A percentile compares a stretch with the other conserved stretches of the same genome.
These are phyloP conservation scores for Aspergillus hortae DNA, from an alignment of 2,329 filamentous ascomycete genomes.

Conservation along the genomic window DNA sequence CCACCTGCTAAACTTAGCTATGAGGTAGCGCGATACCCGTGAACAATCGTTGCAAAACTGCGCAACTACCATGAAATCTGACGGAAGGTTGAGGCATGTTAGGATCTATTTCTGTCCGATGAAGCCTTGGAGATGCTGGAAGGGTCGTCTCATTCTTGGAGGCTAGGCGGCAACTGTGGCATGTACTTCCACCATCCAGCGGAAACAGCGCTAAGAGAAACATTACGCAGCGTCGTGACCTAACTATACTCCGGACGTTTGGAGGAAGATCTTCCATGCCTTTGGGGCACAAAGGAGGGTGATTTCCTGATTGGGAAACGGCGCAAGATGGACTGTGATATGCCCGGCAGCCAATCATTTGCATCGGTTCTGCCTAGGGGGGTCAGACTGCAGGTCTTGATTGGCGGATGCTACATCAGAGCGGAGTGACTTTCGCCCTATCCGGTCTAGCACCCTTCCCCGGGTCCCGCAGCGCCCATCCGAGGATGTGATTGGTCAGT, in stretches of 20 bases:
- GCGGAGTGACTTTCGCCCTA: constrained; percentile 2
- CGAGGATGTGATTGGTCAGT: neutral
- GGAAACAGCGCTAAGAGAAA: constrained; percentile 14
- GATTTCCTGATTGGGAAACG: constrained; percentile 2
- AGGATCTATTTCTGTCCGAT: neutral
- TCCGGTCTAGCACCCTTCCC: neutral
- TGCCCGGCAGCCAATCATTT: constrained; percentile 14
- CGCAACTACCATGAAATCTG: neutral
- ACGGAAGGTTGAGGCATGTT: neutral
- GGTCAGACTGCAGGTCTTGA: neutral
- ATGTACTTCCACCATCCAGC: constrained; percentile 2
- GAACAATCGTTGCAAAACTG: neutral
- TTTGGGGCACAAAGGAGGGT: constrained; percentile 1
- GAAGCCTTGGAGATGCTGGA: neutral
- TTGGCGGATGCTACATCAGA: constrained; percentile 6
- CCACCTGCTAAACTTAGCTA: constrained; percentile 1
- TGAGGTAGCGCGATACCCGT: neutral
- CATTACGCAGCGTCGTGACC: constrained; percentile 11
- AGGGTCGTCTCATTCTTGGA: neutral
- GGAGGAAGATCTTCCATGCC: too few species aligned
- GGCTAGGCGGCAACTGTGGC: neutral
- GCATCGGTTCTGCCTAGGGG: constrained; percentile 4
- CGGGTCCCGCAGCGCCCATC: neutral
- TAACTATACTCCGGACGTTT: too few species aligned
- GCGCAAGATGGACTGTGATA: neutral